phyloP scores from a whole-genome alignment of 2,329 filamentous ascomycete genomes.

The Biscogniauxia mediterranea region DNA sequence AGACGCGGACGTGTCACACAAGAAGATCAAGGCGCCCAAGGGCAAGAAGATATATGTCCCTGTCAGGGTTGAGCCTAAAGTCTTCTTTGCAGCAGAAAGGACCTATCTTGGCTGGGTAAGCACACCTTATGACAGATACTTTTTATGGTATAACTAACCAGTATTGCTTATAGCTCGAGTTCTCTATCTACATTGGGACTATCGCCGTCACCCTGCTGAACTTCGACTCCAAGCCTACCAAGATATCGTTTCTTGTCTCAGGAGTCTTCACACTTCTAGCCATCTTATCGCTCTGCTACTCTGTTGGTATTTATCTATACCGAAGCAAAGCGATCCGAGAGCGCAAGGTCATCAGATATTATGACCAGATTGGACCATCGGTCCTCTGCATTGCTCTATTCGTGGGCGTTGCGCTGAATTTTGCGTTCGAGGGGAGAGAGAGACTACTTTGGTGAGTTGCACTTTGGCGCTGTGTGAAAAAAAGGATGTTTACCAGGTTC shows the following conservation, averaged over 20 bases:
- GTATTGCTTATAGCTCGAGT: slow-evolving; percentile 68
- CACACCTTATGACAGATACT: slow-evolving; percentile 10
- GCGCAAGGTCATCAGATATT: slow-evolving; percentile 82
- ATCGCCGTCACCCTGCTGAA: slow-evolving; percentile 84
- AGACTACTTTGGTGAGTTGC: slow-evolving; percentile 49
- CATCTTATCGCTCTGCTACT: slow-evolving; percentile 75
- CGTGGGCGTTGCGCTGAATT: slow-evolving; percentile 73
- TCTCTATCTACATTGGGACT: slow-evolving; percentile 88
- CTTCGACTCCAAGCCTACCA: slow-evolving; percentile 62
- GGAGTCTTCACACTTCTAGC: slow-evolving; percentile 82
- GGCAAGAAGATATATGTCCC: slow-evolving; percentile 95
- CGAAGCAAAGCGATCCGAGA: slow-evolving; percentile 81
- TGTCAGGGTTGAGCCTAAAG: slow-evolving; percentile 93
- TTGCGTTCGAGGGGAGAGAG: slow-evolving; percentile 71
- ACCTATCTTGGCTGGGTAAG: slow-evolving; percentile 92
- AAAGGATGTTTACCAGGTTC: neutral
- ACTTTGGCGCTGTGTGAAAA: neutral
- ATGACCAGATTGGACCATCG: slow-evolving; percentile 84
- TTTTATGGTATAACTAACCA: neutral
- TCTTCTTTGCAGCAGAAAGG: slow-evolving; percentile 93
- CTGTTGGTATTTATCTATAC: slow-evolving; percentile 81
- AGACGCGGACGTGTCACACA: slow-evolving; percentile 52
- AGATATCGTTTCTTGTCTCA: slow-evolving; percentile 64
- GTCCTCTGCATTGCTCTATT: slow-evolving; percentile 73
- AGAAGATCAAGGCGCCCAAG: slow-evolving; percentile 69